phyloP scores from a whole-genome alignment of 257 asterid genomes.

The Fraxinus americana region DNA sequence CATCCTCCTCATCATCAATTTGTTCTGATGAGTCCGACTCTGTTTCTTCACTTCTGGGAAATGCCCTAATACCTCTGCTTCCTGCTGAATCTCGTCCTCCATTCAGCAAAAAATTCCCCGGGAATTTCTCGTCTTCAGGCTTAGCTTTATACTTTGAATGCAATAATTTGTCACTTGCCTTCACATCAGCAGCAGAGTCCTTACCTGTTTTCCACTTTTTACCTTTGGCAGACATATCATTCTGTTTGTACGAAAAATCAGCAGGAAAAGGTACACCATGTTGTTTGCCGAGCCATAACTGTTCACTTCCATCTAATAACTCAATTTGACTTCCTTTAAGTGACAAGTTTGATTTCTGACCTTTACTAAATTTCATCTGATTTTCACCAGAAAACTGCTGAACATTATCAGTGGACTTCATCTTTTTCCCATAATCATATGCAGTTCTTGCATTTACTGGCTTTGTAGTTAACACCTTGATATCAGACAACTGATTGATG shows the following conservation, averaged over 20 bases:
- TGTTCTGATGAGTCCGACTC: slow-evolving; percentile 95
- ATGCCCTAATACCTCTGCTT: slow-evolving; percentile 44
- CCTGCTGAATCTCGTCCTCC: slow-evolving; percentile 52
- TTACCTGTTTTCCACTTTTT: slow-evolving; percentile 63
- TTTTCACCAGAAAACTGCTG: slow-evolving; percentile 58
- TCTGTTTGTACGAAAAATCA: slow-evolving; percentile 47
- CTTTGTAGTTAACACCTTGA: slow-evolving; percentile 70
- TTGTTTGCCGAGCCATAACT: slow-evolving; percentile 48
- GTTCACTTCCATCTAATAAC: slow-evolving; percentile 52
- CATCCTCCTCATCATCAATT: slow-evolving; percentile 65
- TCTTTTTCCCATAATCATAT: slow-evolving; percentile 53
- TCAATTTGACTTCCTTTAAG: slow-evolving; percentile 62
- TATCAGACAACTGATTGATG: slow-evolving; percentile 82
- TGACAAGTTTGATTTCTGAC: slow-evolving; percentile 53
- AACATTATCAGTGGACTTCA: slow-evolving; percentile 48
- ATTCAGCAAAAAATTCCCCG: slow-evolving; percentile 44
- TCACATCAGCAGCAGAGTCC: slow-evolving; percentile 51
- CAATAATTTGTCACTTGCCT: slow-evolving; percentile 45
- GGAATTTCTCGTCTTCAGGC: slow-evolving; percentile 51
- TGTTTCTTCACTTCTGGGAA: slow-evolving; percentile 72
- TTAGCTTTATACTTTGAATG: slow-evolving; percentile 53
- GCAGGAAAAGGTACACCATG: slow-evolving; percentile 54
- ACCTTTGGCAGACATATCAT: slow-evolving; percentile 50
- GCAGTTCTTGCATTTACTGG: slow-evolving; percentile 55
- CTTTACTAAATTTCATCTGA: slow-evolving; percentile 63